phyloP scores from a whole-genome alignment of 352 stramenopile genomes.

The Phytophthora vignae region DNA sequence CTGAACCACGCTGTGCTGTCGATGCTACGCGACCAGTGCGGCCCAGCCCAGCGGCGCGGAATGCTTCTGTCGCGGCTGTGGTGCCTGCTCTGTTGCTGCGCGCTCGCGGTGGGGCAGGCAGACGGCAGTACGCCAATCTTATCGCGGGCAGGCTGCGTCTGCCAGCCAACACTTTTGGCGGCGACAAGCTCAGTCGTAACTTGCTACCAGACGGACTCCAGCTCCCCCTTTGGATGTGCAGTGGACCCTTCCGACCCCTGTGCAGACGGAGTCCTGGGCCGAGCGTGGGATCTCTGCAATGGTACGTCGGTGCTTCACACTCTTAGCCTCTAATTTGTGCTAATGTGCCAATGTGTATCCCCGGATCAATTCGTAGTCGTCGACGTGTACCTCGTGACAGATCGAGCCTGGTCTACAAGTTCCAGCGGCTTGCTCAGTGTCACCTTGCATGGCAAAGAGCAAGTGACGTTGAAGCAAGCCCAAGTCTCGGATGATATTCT shows the following conservation, averaged over 20 bases:
- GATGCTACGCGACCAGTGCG: slow-evolving; percentile 1
- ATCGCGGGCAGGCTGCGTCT: slow-evolving; percentile 41
- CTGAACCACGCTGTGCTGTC: background rate
- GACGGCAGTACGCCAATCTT: slow-evolving; percentile 14
- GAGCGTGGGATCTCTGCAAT: slow-evolving; percentile 49
- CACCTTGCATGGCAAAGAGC: slow-evolving; percentile 30
- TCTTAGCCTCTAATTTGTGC: background rate
- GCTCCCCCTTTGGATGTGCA: slow-evolving; percentile 26
- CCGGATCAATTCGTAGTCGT: slow-evolving; percentile 30
- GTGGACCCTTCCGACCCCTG: slow-evolving; percentile 32
- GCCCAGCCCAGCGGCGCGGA: background rate
- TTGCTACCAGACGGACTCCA: slow-evolving; percentile 26
- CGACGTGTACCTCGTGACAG: slow-evolving; percentile 39
- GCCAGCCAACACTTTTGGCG: slow-evolving; percentile 21
- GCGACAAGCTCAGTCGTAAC: slow-evolving; percentile 11
- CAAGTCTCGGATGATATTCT: slow-evolving; percentile 18
- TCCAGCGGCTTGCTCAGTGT: slow-evolving; percentile 18
- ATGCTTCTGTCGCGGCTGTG: slow-evolving; percentile 4
- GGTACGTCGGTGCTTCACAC: slow-evolving; percentile 13
- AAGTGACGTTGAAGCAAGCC: slow-evolving; percentile 21
- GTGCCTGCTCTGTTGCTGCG: background rate
- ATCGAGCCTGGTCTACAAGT: slow-evolving; percentile 4
- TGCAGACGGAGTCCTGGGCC: slow-evolving; percentile 5
- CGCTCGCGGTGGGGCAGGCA: background rate
- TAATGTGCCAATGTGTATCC: background rate